Percentiles rank a stretch among this genome's conserved stretches.
Evolutionary conservation across 495 filamentous ascomycete species (phyloP).

Genomic region (Trichoderma virens): DNA sequence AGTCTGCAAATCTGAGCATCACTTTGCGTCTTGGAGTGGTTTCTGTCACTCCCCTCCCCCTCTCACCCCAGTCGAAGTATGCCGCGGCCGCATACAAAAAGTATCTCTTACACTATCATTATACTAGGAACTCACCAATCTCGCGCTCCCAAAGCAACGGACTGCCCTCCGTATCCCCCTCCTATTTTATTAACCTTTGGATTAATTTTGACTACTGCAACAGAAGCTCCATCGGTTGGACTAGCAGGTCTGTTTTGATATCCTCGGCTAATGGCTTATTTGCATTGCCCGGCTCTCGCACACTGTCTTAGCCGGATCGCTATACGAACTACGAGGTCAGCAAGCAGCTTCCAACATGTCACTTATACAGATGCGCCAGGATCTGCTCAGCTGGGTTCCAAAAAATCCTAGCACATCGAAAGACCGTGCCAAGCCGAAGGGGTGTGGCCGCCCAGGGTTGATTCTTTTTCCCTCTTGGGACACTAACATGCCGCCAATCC

Average conservation of each 20-base stretch:
- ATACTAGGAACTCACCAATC: not conserved
- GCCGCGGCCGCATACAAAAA: not conserved
- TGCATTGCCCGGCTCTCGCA: not conserved
- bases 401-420: not conserved
- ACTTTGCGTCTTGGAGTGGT: not conserved
- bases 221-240: not conserved
- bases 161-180: not conserved
- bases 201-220: not conserved
- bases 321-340: not conserved
- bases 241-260: not conserved
- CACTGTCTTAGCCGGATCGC: not conserved
- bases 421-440: not conserved
- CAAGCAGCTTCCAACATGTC: not conserved
- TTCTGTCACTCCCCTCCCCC: not conserved
- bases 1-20: not conserved
- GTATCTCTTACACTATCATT: constrained; percentile 1
- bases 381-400: not conserved
- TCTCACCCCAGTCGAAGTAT: not conserved
- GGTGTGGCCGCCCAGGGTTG: not conserved
- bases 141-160: not conserved
- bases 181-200: no score
- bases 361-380: not conserved
- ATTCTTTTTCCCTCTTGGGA: not conserved
- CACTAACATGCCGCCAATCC: not conserved
- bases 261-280: not conserved